A percentile compares a stretch with the other conserved stretches of the same genome.
These are phyloP conservation scores for Tirmania nivea DNA, from an alignment of 495 filamentous ascomycete genomes.

Conservation along the genomic window DNA sequence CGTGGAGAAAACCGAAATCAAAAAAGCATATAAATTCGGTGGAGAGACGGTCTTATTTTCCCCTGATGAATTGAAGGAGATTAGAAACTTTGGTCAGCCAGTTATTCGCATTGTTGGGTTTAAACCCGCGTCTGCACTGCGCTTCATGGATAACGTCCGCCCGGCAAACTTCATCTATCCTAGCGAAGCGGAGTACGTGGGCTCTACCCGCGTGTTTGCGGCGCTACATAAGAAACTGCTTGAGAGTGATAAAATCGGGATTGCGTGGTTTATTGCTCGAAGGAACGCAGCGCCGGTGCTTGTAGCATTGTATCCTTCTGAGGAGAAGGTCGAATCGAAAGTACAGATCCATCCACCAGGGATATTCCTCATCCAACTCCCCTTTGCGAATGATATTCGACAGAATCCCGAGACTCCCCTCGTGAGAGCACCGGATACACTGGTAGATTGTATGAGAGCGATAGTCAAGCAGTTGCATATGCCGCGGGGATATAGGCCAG, in stretches of 20 bases:
- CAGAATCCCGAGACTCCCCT: slow-evolving; percentile 36
- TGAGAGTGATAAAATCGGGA: slow-evolving; percentile 48
- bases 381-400: slow-evolving; percentile 79
- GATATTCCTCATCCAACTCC: slow-evolving; percentile 72
- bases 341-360: slow-evolving; percentile 58
- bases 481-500: slow-evolving; percentile 69
- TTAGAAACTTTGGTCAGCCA: slow-evolving; percentile 61
- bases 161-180: slow-evolving; percentile 87
- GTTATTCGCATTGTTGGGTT: slow-evolving; percentile 84
- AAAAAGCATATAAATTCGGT: slow-evolving; percentile 90
- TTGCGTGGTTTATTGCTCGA: slow-evolving; percentile 79
- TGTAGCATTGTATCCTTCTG: slow-evolving; percentile 59
- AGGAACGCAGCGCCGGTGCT: slow-evolving; percentile 54
- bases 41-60: slow-evolving; percentile 74
- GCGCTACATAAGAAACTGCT: slow-evolving; percentile 76
- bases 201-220: slow-evolving; percentile 79
- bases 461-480: slow-evolving; percentile 76
- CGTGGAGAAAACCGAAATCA: slow-evolving; percentile 61
- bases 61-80: slow-evolving; percentile 50
- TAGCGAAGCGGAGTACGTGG: slow-evolving; percentile 70
- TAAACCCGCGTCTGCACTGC: slow-evolving; percentile 54
- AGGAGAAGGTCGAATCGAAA: slow-evolving; percentile 39
- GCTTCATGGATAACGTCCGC: slow-evolving; percentile 66
- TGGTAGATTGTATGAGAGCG: slow-evolving; percentile 61
- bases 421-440: slow-evolving; percentile 39